Base-by-base conservation (phyloP, 23 red algal genomes). In the Gracilaria caudata region DNA sequence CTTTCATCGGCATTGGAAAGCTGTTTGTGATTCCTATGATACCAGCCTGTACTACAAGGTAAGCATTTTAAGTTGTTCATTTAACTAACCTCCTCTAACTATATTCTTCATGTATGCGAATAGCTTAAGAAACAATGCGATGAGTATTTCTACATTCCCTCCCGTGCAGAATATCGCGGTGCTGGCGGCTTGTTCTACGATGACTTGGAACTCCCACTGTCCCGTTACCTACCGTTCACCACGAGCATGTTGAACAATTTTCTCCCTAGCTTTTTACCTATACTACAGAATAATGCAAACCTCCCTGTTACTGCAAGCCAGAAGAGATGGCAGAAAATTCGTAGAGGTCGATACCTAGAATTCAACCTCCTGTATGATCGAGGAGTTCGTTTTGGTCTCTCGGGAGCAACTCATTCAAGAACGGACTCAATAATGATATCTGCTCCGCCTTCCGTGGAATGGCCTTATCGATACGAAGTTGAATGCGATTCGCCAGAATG, bases 141-240 rank as follows among this genome's bases (percentile, higher is more conserved):
- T 64, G 82, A 79, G 1, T 94, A 89, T 81, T 94, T 94, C 60
- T 89, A 89, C 21, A 71, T 94, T 5, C 92, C 92, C 21, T 75
- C 73, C 17, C 45, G 92, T 34, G 68, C 79, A 13, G 82, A 94
- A 60, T 73, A 94, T 72, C 92, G 92, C 24, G 83, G 92, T 19
- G 92, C 89, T 0, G 92, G 83, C 24, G 92, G 75, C 26, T 24
- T 89, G 19, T 94, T 94, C 58, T 94, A 88, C 72, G 92, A 89
- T 65, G 77, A 81, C 30, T 12, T 94, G 10, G 37, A 43, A 24
- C 70, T 82, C 9, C 24, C 44, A 19, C 4, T 7, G 64, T 46
- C 34, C 25, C 21, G 36, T 28, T 19, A 54, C 21, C 25, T 88
- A 16, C 39, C 72, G 30, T 86, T 93, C 32, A 46, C 44, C 11